These are phyloP conservation scores for Brassica rapa DNA, from an alignment of 345 rosid genomes.

Conservation along the genomic window DNA sequence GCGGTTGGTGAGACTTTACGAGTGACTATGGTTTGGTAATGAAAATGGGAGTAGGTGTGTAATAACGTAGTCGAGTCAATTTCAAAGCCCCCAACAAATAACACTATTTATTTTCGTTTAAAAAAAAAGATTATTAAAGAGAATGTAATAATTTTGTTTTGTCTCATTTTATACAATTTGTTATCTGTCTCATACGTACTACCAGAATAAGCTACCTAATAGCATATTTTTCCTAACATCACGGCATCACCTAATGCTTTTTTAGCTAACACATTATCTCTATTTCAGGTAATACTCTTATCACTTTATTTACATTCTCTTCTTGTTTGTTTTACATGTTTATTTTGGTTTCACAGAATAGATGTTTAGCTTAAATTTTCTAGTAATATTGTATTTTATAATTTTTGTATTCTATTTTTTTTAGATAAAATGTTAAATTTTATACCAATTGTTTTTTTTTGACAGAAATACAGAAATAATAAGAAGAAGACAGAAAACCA, in stretches of 20 bases:
- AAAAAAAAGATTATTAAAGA: neutral
- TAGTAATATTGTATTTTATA: no score
- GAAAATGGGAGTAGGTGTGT: constrained; percentile 21
- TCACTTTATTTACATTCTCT: no score
- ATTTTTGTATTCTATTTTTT: no score
- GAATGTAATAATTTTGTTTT: neutral
- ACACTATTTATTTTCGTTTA: neutral
- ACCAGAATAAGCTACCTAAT: neutral
- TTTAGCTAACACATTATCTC: neutral
- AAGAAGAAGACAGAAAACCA: no score
- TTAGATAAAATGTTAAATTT: no score
- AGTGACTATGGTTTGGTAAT: neutral
- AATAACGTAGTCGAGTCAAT: constrained; percentile 22
- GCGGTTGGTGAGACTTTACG: constrained; percentile 37
- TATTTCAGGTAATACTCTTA: no score
- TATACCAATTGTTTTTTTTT: no score
- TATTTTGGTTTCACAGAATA: no score
- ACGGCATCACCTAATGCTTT: neutral
- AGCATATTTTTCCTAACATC: neutral
- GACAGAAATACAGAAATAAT: no score
- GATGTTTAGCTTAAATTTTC: no score
- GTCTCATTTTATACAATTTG: neutral
- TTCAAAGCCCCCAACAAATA: constrained; percentile 2
- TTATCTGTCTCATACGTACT: neutral
- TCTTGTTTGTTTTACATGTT: no score